Evolutionary conservation across 768 basidiomycete species (phyloP).

Genomic region (Panaeolus cyanescens): DNA sequence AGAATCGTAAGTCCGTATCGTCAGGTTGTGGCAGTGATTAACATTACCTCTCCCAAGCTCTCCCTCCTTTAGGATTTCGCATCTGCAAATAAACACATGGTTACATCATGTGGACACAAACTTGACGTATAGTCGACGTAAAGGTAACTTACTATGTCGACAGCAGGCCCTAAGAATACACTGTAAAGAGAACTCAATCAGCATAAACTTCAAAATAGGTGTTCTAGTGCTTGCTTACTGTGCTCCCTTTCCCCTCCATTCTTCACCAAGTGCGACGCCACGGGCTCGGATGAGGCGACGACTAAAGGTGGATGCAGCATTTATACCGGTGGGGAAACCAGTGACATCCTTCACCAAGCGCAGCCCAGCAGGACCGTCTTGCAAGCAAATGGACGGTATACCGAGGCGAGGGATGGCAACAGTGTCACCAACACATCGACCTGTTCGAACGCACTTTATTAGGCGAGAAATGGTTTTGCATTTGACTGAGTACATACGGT

Average conservation of each 20-base stretch:
- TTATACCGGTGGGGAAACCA: conserved; percentile 62
- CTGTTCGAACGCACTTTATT: conserved; percentile 18
- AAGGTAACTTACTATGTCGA: conserved; percentile 49
- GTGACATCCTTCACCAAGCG: conserved; percentile 45
- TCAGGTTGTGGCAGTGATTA: background rate
- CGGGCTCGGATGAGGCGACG: conserved; percentile 63
- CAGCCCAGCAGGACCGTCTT: conserved; percentile 51
- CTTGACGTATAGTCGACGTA: background rate
- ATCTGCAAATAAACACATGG: conserved; percentile 32
- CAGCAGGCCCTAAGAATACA: conserved; percentile 51
- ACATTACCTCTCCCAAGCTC: conserved; percentile 48
- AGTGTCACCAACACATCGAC: conserved; percentile 51
- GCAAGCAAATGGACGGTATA: conserved; percentile 47
- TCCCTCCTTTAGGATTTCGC: conserved; percentile 52
- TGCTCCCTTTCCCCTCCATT: conserved; percentile 71
- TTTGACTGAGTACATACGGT: conserved; percentile 23
- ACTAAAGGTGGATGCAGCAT: conserved; percentile 53
- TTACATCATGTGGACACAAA: background rate
- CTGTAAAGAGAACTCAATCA: conserved; percentile 20
- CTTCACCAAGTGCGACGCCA: conserved; percentile 63
- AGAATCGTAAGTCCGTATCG: background rate
- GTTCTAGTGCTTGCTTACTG: conserved; percentile 30
- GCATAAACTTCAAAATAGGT: background rate
- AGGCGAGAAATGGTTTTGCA: background rate
- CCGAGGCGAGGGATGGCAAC: conserved; percentile 39